Percentiles rank a stretch among this genome's conserved stretches.
Conservation (phyloP, 176 grass and related monocot genomes). For the Phoenix dactylifera region DNA sequence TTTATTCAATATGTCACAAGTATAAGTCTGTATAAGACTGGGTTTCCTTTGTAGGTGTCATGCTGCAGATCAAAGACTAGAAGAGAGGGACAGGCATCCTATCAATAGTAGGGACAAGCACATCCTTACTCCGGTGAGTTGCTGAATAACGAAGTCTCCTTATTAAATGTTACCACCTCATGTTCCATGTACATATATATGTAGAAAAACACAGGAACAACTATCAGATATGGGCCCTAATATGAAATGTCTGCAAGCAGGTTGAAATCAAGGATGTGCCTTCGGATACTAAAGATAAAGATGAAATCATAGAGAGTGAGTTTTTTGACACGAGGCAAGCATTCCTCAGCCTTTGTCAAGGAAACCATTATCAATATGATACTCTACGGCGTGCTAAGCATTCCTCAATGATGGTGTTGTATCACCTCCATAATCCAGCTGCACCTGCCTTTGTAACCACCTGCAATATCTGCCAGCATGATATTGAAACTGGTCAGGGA, state of each 20-base stretch:
- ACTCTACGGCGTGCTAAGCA: conserved; percentile 10
- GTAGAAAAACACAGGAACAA: too few relatives aligned
- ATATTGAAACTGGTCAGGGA: too few relatives aligned
- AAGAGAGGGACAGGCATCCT: conserved; percentile 5
- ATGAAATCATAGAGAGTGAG: conserved; percentile 12
- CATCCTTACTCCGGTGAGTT: neutral
- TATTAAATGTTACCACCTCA: too few relatives aligned
- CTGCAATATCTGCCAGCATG: too few relatives aligned
- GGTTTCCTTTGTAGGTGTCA: too few relatives aligned
- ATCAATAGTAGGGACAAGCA: conserved; percentile 2
- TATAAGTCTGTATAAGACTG: too few relatives aligned
- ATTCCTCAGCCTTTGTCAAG: conserved; percentile 18
- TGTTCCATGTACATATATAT: too few relatives aligned
- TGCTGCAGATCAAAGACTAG: neutral
- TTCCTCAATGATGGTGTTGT: conserved; percentile 17
- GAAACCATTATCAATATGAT: conserved; percentile 12
- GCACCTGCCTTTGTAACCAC: neutral
- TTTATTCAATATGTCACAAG: too few relatives aligned
- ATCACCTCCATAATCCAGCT: conserved; percentile 18
- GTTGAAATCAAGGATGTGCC: conserved; percentile 9
- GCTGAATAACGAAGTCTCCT: neutral
- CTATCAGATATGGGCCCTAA: too few relatives aligned
- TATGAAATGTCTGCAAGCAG: neutral
- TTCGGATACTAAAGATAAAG: conserved; percentile 3
- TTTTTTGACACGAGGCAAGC: conserved; percentile 15